Percentiles rank a stretch among this genome's conserved stretches.
phyloP scores from a whole-genome alignment of 495 filamentous ascomycete genomes.

The Entonaema liquescens region DNA sequence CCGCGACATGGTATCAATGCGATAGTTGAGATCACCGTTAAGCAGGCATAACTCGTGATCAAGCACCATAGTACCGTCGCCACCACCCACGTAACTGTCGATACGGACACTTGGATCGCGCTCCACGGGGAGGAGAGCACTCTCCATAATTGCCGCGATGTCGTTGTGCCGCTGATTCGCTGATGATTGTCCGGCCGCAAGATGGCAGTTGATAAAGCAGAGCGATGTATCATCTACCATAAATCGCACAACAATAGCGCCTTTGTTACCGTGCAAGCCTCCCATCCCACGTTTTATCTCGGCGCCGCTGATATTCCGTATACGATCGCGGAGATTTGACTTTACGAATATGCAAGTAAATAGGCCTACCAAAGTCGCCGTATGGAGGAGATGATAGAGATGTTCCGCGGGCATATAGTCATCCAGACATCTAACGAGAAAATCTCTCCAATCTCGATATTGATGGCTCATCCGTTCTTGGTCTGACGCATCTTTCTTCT shows the following conservation, averaged over 20 bases:
- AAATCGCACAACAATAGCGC: conserved; percentile 90
- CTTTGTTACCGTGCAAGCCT: conserved; percentile 94
- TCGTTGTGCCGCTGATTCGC: conserved; percentile 93
- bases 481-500: conserved; percentile 90
- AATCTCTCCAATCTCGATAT: conserved; percentile 94
- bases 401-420: conserved; percentile 81
- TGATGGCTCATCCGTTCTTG: conserved; percentile 97
- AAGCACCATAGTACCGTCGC: conserved; percentile 94
- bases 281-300: conserved; percentile 96
- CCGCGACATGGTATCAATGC: conserved; percentile 95
- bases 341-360: conserved; percentile 97
- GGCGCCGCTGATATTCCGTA: conserved; percentile 77
- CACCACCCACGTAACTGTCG: conserved; percentile 85
- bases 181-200: conserved; percentile 91
- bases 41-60: conserved; percentile 96
- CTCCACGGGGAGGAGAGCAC: conserved; percentile 73
- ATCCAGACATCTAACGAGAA: conserved; percentile 80
- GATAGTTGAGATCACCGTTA: conserved; percentile 97
- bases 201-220: conserved; percentile 97
- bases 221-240: conserved; percentile 89
- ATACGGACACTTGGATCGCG: conserved; percentile 65
- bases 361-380: conserved; percentile 87
- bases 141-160: conserved; percentile 87
- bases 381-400: conserved; percentile 86
- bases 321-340: conserved; percentile 73